These are phyloP conservation scores for Adansonia madagascariensis DNA, from an alignment of 441 rosid species.

Conservation along the genomic window DNA sequence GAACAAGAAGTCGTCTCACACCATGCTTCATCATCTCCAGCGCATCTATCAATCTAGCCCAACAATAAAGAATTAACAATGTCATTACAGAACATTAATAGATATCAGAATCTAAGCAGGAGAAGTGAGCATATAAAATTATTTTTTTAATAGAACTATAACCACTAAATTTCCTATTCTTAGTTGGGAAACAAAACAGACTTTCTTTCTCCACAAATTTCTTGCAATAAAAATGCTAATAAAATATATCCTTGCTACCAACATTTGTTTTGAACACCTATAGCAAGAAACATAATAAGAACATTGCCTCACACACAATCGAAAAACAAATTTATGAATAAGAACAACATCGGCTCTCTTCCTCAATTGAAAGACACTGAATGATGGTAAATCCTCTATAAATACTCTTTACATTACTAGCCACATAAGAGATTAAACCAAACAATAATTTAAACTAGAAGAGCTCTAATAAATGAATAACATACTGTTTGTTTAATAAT, in stretches of 20 bases:
- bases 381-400: background rate
- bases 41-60: slow-evolving; percentile 81
- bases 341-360: background rate
- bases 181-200: background rate
- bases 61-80: slow-evolving; percentile 27
- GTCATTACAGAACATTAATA: background rate
- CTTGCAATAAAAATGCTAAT: background rate
- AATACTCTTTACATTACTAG: background rate
- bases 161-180: no score
- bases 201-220: background rate
- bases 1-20: slow-evolving; percentile 81
- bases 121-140: background rate
- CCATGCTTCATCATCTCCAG: slow-evolving; percentile 98
- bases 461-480: background rate
- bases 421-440: background rate
- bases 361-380: background rate
- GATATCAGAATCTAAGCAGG: background rate
- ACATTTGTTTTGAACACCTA: background rate
- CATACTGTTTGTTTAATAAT: background rate
- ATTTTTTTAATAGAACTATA: background rate
- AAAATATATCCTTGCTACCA: background rate
- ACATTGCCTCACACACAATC: background rate
- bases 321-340: background rate
- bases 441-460: background rate
- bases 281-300: background rate